phyloP scores from a whole-genome alignment of 23 red algal genomes.

The Cyanidium caldarium region DNA sequence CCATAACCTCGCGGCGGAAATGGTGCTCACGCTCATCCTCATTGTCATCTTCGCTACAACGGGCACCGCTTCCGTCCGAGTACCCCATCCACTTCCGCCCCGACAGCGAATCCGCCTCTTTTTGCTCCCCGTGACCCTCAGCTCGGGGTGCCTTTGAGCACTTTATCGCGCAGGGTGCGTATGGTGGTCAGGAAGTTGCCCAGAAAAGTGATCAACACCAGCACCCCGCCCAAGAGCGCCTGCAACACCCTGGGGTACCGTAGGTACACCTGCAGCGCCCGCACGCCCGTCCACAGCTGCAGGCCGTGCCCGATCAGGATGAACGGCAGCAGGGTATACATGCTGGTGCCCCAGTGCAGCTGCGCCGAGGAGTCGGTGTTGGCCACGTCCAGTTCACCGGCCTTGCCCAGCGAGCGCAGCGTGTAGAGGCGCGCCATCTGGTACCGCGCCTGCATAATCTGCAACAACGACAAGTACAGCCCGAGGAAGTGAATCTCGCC shows the following conservation, averaged over 20 bases:
- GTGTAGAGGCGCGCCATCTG: conserved; percentile 94
- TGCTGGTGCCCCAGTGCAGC: conserved; percentile 80
- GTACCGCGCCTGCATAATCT: conserved; percentile 86
- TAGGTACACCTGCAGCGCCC: neutral
- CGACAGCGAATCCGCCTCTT: too few relatives aligned
- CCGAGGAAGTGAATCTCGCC: conserved; percentile 56
- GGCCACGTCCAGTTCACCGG: conserved; percentile 85
- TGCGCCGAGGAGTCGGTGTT: conserved; percentile 75
- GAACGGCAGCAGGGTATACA: conserved; percentile 58
- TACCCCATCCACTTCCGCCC: too few relatives aligned
- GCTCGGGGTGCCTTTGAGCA: too few relatives aligned
- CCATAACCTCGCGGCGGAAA: too few relatives aligned
- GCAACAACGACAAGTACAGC: conserved; percentile 67
- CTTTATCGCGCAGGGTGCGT: neutral
- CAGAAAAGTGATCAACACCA: neutral
- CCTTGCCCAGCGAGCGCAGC: conserved; percentile 74
- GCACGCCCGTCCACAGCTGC: conserved; percentile 32
- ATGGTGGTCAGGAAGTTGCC: neutral
- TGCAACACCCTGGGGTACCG: neutral
- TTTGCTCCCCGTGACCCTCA: too few relatives aligned
- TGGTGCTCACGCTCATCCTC: too few relatives aligned
- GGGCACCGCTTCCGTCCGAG: too few relatives aligned
- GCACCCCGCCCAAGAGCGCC: neutral
- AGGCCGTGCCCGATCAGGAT: conserved; percentile 67
- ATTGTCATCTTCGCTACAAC: too few relatives aligned